Conservation (phyloP, 768 basidiomycete species). For the Boletus edulis region DNA sequence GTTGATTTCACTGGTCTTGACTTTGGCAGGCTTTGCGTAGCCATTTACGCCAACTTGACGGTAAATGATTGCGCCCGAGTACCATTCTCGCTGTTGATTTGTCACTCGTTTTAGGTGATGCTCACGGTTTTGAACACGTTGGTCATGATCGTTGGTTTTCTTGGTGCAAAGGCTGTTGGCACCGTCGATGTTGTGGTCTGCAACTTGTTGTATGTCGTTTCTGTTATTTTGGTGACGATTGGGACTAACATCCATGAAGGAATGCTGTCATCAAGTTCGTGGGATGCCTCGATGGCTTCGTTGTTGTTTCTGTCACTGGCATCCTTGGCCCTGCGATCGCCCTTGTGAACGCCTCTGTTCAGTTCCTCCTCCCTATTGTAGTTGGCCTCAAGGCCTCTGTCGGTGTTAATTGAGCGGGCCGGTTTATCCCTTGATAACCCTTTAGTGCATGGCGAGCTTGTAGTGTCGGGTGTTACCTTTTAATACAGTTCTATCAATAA, state of each 20-base stretch:
- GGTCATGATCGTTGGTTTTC: background rate
- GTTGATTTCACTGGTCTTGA: constrained; percentile 10
- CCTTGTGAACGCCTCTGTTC: background rate
- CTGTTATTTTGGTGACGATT: background rate
- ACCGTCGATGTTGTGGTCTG: constrained; percentile 1
- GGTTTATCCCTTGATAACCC: background rate
- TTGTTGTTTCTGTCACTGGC: background rate
- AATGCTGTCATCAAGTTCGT: constrained; percentile 4
- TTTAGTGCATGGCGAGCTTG: constrained; percentile 12
- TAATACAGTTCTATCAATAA: background rate
- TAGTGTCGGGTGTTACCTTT: constrained; percentile 6
- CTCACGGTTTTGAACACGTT: constrained; percentile 1
- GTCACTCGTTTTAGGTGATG: background rate
- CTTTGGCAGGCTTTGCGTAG: background rate
- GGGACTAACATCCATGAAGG: background rate
- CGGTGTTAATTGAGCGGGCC: constrained; percentile 1
- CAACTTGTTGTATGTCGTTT: constrained; percentile 12
- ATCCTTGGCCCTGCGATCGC: constrained; percentile 8
- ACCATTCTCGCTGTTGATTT: background rate
- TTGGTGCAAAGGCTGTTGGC: background rate
- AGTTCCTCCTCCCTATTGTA: constrained; percentile 4
- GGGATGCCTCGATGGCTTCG: constrained; percentile 10
- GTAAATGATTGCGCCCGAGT: background rate
- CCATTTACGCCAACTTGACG: constrained; percentile 4
- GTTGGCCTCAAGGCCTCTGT: background rate